phyloP scores from a whole-genome alignment of 495 filamentous ascomycete species.

The Eremomyces bilateralis region DNA sequence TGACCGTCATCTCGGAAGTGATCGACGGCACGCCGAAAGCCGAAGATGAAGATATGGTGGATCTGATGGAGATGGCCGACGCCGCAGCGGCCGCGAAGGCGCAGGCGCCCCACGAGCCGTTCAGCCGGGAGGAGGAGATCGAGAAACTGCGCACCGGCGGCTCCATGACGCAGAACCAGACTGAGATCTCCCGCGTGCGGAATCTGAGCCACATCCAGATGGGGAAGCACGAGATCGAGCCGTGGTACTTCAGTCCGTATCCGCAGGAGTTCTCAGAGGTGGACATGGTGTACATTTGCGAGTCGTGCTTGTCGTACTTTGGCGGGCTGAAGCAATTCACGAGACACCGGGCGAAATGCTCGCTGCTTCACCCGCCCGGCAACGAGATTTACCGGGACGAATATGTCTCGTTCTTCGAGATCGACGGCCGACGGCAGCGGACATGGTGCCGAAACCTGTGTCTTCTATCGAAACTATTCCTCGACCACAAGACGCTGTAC shows the following conservation, averaged over 20 bases:
- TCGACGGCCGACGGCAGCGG: slow-evolving; percentile 83
- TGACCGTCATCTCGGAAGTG: slow-evolving; percentile 16
- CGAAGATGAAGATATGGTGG: slow-evolving; percentile 35
- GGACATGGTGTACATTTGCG: slow-evolving; percentile 86
- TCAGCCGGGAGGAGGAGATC: slow-evolving; percentile 80
- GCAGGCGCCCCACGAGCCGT: slow-evolving; percentile 27
- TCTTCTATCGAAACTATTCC: slow-evolving; percentile 81
- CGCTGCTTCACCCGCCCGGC: slow-evolving; percentile 75
- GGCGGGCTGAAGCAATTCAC: slow-evolving; percentile 55
- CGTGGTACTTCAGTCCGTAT: slow-evolving; percentile 98
- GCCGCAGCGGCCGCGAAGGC: slow-evolving; percentile 30
- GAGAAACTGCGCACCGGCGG: slow-evolving; percentile 83
- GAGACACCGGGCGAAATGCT: slow-evolving; percentile 78
- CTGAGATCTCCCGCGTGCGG: slow-evolving; percentile 87
- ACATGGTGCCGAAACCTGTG: slow-evolving; percentile 96
- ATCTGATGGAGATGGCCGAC: slow-evolving; percentile 43
- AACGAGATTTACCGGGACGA: slow-evolving; percentile 97
- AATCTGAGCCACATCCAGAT: slow-evolving; percentile 87
- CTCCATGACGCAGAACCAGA: slow-evolving; percentile 96
- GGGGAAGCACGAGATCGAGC: slow-evolving; percentile 75
- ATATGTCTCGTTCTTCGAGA: slow-evolving; percentile 88
- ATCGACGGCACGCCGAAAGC: slow-evolving; percentile 29
- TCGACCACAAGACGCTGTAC: slow-evolving; percentile 98
- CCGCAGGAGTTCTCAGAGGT: slow-evolving; percentile 68
- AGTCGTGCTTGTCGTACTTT: slow-evolving; percentile 88